Base-by-base conservation (phyloP, 768 basidiomycete species). In the Rhizopogon vesiculosus region DNA sequence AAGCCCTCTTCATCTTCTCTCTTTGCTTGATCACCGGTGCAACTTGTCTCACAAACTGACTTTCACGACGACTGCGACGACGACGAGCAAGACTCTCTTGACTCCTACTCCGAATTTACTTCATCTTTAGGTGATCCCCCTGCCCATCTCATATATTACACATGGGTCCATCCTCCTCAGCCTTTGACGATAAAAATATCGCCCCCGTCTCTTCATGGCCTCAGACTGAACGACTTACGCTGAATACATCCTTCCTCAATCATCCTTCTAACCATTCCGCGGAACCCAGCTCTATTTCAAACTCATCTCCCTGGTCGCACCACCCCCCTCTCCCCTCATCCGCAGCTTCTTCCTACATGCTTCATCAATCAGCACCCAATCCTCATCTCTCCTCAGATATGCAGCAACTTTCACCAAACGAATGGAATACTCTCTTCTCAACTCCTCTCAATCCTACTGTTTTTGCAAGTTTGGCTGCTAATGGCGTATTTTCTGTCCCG, bases 391-490 rank as follows among this genome's bases (percentile, higher is more conserved):
- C 49, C 7, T 7, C 57, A 45, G 62, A 69, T 22, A 69, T 66
- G 64, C 68, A 68, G 1, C 10, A 68, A 8, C 22, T 67, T 48
- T 45, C 62, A 6, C 61, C 55, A 53, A 66, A 66, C n/a, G 76
- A 78, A 35, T 89, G 87, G 87, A 71, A 68, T 25, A 72, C 75
- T 60, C 51, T 87, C 18, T 87, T 86, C 67, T 74, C 86, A n/a
- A 66, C 79, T 3, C 82, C 88, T 2, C 73, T 88, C 49, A 78
- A 85, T 57, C 82, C 85, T 6, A 66, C 78, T 43, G 71, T 83
- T 35, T 87, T 86, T 62, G 79, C 83, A 41, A 78, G 80, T 38
- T 78, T 89, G 42, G 77, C 82, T 12, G 79, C 85, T 3, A 83
- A 82, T 62, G 83, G 81, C 61, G 74, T 82, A 45, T 69, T 89